Evolutionary conservation across 495 filamentous ascomycete genomes (phyloP), one percentile per base, ranked within the genome.

Genomic region (Xylaria telfairii): DNA sequence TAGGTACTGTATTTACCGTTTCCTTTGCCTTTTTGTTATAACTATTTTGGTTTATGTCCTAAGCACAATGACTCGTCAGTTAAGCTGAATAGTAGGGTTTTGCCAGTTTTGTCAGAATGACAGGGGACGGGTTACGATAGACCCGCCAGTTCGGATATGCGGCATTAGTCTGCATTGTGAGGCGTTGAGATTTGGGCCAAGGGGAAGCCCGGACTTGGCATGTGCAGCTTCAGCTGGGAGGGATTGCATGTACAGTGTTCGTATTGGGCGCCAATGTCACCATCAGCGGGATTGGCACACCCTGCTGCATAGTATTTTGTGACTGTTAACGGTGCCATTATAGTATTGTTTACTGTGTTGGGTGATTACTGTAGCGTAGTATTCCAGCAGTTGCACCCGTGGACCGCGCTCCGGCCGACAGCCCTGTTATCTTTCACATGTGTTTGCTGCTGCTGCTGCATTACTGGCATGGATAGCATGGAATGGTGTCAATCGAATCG

Each of bases 81-180:
- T n/a, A 13, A 37, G 1, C 56, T 19, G n/a, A n/a, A n/a, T n/a
- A n/a, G n/a, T n/a, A n/a, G n/a, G n/a, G n/a, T n/a, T n/a, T n/a
- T 37, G 8, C 34, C 34, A 37, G 34, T 37, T 37, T 17, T 66
- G 47, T 66, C 44, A 51, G 24, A 24, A 30, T 64, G 56, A 64
- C 41, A 51, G 44, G 39, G 62, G 28, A 51, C 13, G 3, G 37
- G 9, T 61, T n/a, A 21, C 21, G 34, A 26, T 24, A 26, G 19
- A 66, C 66, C 66, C 54, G 53, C 53, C n/a, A 7, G 41, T 44
- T 69, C 67, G 67, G 67, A 62, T 69, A 69, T 69, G 51, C 67
- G 67, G 67, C 67, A 60, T 62, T 46, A 39, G n/a, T 42, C 41
- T 47, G 60, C 41, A 64, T 64, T 44, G 13, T 15, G 17, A 46